Conservation (phyloP, 768 basidiomycete species). For the Lactifluus pinguis region DNA sequence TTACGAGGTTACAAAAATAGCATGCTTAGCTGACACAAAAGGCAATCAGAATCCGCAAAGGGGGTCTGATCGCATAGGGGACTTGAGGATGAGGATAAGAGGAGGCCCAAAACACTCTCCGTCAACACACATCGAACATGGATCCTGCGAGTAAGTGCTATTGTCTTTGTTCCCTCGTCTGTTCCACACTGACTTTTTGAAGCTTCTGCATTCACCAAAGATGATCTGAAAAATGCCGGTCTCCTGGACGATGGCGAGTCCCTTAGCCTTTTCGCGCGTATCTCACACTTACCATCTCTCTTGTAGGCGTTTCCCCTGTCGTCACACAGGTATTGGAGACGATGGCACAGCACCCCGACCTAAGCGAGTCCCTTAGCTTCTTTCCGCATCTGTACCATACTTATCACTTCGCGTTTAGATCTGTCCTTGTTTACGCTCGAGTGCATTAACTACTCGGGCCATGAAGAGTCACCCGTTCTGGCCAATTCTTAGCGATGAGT, state of each 20-base stretch:
- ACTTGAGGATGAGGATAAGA: too few species aligned
- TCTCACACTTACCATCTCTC: not conserved
- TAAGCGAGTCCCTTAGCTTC: not conserved
- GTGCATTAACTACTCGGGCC: not conserved
- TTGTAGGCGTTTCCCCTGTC: not conserved
- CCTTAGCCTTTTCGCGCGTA: not conserved
- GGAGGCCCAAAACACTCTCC: too few species aligned
- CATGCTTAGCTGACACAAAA: too few species aligned
- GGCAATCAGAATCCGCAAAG: too few species aligned
- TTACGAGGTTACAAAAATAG: too few species aligned
- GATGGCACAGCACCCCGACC: not conserved
- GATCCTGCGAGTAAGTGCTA: not conserved
- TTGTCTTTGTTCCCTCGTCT: not conserved
- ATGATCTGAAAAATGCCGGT: not conserved
- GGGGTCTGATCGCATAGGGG: too few species aligned
- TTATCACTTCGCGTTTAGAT: not conserved
- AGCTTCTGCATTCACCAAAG: not conserved
- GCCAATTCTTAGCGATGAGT: too few species aligned
- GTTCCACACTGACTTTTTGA: not conserved
- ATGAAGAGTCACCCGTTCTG: too few species aligned
- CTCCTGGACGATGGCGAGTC: not conserved
- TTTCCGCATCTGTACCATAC: not conserved
- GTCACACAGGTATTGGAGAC: not conserved
- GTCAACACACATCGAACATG: too few species aligned
- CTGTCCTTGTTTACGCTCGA: not conserved